A percentile compares a stretch with the other conserved stretches of the same genome.
Conservation (phyloP, 805 yeast genomes). For the Cyberlindnera mississippiensis region DNA sequence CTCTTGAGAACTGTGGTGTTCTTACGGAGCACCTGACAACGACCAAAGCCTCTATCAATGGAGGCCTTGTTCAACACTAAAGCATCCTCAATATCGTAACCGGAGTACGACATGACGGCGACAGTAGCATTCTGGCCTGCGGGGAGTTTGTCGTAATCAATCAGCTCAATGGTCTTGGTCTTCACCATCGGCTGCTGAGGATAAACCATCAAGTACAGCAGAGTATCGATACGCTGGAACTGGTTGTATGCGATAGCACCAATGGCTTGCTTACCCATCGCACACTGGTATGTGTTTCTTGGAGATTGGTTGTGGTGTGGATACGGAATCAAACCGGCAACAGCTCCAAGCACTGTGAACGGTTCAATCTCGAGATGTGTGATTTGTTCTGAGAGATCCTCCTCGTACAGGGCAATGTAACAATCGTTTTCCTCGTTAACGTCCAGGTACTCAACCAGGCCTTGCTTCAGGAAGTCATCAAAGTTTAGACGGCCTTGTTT, state of each 20-base stretch:
- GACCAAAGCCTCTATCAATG: constrained; percentile 93
- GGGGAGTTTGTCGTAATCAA: constrained; percentile 92
- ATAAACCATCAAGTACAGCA: constrained; percentile 92
- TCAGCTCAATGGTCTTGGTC: constrained; percentile 92
- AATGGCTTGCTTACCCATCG: constrained; percentile 99
- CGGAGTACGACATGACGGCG: constrained; percentile 98
- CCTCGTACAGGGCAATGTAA: constrained; percentile 86
- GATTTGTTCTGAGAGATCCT: constrained; percentile 46
- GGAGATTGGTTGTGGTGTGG: constrained; percentile 94
- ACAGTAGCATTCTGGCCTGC: constrained; percentile 99
- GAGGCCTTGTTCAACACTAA: constrained; percentile 90
- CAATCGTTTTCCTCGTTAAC: constrained; percentile 97
- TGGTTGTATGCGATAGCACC: constrained; percentile 98
- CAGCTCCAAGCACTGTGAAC: constrained; percentile 87
- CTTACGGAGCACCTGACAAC: constrained; percentile 93
- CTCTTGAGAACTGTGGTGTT: constrained; percentile 86
- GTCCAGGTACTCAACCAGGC: constrained; percentile 91
- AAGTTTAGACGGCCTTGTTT: constrained; percentile 73
- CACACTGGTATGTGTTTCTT: constrained; percentile 89
- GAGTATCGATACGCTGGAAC: constrained; percentile 90
- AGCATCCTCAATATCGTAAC: constrained; percentile 99
- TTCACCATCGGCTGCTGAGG: constrained; percentile 99
- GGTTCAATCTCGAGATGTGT: constrained; percentile 97
- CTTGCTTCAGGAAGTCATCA: constrained; percentile 82
- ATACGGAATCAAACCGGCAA: constrained; percentile 87